These are phyloP conservation scores for Vitis cinerea DNA, from an alignment of 164 flowering plant genomes.

Conservation along the genomic window DNA sequence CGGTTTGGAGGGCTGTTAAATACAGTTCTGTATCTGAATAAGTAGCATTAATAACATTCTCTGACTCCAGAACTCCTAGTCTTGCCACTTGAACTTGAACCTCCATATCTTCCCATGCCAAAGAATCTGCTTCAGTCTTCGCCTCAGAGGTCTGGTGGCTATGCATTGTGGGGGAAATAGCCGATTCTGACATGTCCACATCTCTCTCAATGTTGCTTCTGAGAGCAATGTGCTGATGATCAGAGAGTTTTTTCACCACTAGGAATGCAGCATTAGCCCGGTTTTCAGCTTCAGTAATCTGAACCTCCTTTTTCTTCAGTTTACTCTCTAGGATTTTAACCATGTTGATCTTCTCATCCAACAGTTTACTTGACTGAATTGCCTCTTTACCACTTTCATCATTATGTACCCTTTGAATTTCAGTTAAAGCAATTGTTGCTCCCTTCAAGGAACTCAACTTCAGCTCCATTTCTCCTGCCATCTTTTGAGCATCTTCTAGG, in stretches of 20 bases:
- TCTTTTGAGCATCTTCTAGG: slow-evolving; percentile 62
- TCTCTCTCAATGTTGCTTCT: slow-evolving; percentile 11
- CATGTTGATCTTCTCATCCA: slow-evolving; percentile 29
- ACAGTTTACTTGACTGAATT: slow-evolving; percentile 20
- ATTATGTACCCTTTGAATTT: slow-evolving; percentile 37
- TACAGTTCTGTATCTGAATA: slow-evolving; percentile 28
- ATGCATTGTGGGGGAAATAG: neutral
- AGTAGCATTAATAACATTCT: slow-evolving; percentile 23
- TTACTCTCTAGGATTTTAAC: slow-evolving; percentile 27
- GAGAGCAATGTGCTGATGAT: slow-evolving; percentile 11
- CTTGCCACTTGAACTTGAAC: slow-evolving; percentile 28
- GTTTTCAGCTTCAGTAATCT: slow-evolving; percentile 38
- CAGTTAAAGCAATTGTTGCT: slow-evolving; percentile 67
- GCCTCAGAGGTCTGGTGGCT: slow-evolving; percentile 2
- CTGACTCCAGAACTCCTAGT: slow-evolving; percentile 26
- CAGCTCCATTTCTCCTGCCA: slow-evolving; percentile 50
- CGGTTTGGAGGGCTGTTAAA: slow-evolving; percentile 21
- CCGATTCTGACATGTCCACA: slow-evolving; percentile 8
- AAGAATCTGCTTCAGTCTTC: slow-evolving; percentile 17
- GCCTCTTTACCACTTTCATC: slow-evolving; percentile 32
- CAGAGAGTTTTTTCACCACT: slow-evolving; percentile 29
- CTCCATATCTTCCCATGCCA: slow-evolving; percentile 15
- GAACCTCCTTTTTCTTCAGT: slow-evolving; percentile 30
- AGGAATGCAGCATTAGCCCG: slow-evolving; percentile 39
- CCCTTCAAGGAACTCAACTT: slow-evolving; percentile 63